These are phyloP conservation scores for Kalaharituber pfeilii DNA, from an alignment of 2,329 filamentous ascomycete genomes.

Conservation along the genomic window DNA sequence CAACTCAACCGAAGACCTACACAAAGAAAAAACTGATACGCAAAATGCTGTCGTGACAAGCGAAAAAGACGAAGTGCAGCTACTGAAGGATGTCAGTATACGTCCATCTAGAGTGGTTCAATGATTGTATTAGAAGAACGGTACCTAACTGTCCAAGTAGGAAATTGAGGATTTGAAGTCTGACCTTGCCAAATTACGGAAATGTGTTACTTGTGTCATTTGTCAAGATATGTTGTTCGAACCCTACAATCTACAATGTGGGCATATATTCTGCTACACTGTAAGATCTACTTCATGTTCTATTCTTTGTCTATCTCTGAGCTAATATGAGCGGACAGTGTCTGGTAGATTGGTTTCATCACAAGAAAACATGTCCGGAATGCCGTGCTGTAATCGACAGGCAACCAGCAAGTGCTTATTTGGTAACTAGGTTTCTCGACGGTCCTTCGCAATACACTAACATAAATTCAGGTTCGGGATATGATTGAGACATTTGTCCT, in stretches of 20 bases:
- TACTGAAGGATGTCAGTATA: not conserved
- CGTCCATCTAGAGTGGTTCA: not conserved
- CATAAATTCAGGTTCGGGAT: constrained; percentile 17
- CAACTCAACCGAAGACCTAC: not conserved
- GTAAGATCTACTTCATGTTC: constrained; percentile 10
- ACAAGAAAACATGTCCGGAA: constrained; percentile 22
- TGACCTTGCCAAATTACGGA: constrained; percentile 22
- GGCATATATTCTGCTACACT: constrained; percentile 23
- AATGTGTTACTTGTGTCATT: constrained; percentile 22
- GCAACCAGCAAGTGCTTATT: constrained; percentile 21
- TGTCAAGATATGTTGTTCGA: constrained; percentile 24
- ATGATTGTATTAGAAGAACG: not conserved
- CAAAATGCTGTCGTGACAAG: not conserved
- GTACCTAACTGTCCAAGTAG: constrained; percentile 19
- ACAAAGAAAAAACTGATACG: not conserved
- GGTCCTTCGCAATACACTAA: not conserved
- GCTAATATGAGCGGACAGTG: constrained; percentile 19
- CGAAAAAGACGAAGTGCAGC: not conserved
- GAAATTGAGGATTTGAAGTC: constrained; percentile 21
- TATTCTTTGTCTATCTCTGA: not conserved
- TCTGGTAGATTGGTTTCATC: constrained; percentile 21
- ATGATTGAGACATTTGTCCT: constrained; percentile 23
- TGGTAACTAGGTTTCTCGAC: constrained; percentile 15
- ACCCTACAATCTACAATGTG: constrained; percentile 22
- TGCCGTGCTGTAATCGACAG: constrained; percentile 19